phyloP scores from a whole-genome alignment of 164 flowering plant genomes.

The Malania oleifera region DNA sequence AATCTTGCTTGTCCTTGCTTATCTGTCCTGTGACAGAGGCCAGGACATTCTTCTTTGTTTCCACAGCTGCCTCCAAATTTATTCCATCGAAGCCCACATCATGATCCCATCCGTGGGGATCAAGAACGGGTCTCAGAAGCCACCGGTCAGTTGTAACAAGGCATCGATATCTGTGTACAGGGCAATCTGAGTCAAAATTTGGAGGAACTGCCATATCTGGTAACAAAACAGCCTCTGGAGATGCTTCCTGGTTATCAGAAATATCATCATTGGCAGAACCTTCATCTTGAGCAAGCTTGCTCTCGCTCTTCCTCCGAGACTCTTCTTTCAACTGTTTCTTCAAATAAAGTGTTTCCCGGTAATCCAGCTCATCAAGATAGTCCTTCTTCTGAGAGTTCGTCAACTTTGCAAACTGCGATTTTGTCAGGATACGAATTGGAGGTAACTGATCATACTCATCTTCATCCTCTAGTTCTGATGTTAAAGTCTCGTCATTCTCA shows the following conservation, averaged over 20 bases:
- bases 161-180: conserved; percentile 75
- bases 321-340: conserved; percentile 82
- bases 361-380: conserved; percentile 90
- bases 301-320: conserved; percentile 30
- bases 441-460: conserved; percentile 92
- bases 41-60: conserved; percentile 35
- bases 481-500: conserved; percentile 40
- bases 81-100: conserved; percentile 97
- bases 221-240: conserved; percentile 54
- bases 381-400: conserved; percentile 57
- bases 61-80: conserved; percentile 58
- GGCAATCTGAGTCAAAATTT: conserved; percentile 71
- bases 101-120: conserved; percentile 96
- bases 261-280: conserved; percentile 23
- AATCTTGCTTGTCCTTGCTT: conserved; percentile 84
- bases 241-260: conserved; percentile 28
- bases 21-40: conserved; percentile 65
- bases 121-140: conserved; percentile 81
- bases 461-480: conserved; percentile 46
- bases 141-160: conserved; percentile 59
- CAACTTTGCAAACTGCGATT: conserved; percentile 61
- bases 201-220: conserved; percentile 85
- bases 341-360: conserved; percentile 79
- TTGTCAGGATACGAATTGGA: conserved; percentile 70
- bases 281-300: conserved; percentile 22